These are phyloP conservation scores for Guadua angustifolia DNA, from an alignment of 176 grass and related monocot genomes.

Conservation along the genomic window DNA sequence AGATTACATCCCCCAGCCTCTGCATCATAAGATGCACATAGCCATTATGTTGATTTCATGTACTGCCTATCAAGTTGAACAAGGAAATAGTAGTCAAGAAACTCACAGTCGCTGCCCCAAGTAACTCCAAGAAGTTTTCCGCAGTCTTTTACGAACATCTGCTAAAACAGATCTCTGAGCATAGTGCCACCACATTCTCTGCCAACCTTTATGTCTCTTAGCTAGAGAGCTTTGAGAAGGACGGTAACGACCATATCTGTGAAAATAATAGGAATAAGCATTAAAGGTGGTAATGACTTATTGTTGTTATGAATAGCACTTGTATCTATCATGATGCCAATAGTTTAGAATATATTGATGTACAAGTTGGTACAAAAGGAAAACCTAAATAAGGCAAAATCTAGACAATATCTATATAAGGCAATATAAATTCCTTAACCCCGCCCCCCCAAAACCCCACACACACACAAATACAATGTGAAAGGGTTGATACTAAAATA, in stretches of 20 bases:
- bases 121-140: slow-evolving; percentile 78
- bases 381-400: too few species aligned
- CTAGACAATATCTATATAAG: too few species aligned
- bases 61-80: slow-evolving; percentile 32
- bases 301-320: background rate
- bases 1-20: too few species aligned
- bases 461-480: too few species aligned
- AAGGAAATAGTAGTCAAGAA: slow-evolving; percentile 26
- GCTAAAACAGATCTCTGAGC: slow-evolving; percentile 67
- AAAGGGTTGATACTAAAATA: too few species aligned
- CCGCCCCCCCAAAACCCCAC: too few species aligned
- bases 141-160: slow-evolving; percentile 71
- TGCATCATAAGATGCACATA: too few species aligned
- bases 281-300: slow-evolving; percentile 4
- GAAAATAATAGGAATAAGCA: slow-evolving; percentile 35
- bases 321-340: too few species aligned
- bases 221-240: slow-evolving; percentile 74
- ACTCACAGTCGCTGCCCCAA: slow-evolving; percentile 85
- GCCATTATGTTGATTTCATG: slow-evolving; percentile 23
- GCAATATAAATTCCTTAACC: too few species aligned
- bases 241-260: slow-evolving; percentile 89
- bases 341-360: too few species aligned
- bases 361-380: too few species aligned
- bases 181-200: slow-evolving; percentile 88
- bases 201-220: slow-evolving; percentile 80